phyloP scores from a whole-genome alignment of 139 green algal genomes.

The Tetraselmis striata region DNA sequence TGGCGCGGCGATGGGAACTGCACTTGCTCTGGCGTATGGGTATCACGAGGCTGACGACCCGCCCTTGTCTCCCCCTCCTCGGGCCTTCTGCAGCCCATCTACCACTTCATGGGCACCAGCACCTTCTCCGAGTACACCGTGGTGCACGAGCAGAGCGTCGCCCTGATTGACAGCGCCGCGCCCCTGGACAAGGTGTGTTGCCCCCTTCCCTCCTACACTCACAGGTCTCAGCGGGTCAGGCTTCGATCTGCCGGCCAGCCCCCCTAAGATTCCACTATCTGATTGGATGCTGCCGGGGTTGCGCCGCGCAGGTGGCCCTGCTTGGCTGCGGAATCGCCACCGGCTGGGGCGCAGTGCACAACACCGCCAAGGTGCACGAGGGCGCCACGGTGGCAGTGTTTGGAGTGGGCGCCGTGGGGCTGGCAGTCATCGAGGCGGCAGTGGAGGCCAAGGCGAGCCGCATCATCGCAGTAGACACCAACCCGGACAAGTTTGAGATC shows the following conservation, averaged over 20 bases:
- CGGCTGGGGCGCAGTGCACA: slow-evolving; percentile 89
- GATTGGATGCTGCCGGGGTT: slow-evolving; percentile 10
- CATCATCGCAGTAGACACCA: slow-evolving; percentile 93
- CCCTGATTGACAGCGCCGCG: slow-evolving; percentile 50
- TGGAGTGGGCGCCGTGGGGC: slow-evolving; percentile 76
- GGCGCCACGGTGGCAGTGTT: slow-evolving; percentile 84
- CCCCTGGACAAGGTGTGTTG: slow-evolving; percentile 58
- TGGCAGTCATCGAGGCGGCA: slow-evolving; percentile 84
- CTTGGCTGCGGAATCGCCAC: slow-evolving; percentile 85
- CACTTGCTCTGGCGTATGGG: no score
- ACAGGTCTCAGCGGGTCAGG: neutral
- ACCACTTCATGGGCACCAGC: slow-evolving; percentile 98
- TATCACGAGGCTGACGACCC: neutral
- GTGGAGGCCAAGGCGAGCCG: slow-evolving; percentile 52
- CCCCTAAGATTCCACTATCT: neutral
- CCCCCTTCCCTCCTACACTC: neutral
- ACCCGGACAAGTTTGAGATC: slow-evolving; percentile 77
- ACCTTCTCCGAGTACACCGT: slow-evolving; percentile 99
- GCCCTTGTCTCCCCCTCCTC: neutral
- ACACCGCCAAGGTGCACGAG: slow-evolving; percentile 83
- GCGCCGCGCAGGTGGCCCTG: slow-evolving; percentile 76
- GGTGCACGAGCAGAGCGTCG: slow-evolving; percentile 81
- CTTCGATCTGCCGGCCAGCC: neutral
- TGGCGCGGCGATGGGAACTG: no score
- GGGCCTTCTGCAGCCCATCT: slow-evolving; percentile 77